Conservation (phyloP, 345 rosid genomes). For the Corymbia maculata region DNA sequence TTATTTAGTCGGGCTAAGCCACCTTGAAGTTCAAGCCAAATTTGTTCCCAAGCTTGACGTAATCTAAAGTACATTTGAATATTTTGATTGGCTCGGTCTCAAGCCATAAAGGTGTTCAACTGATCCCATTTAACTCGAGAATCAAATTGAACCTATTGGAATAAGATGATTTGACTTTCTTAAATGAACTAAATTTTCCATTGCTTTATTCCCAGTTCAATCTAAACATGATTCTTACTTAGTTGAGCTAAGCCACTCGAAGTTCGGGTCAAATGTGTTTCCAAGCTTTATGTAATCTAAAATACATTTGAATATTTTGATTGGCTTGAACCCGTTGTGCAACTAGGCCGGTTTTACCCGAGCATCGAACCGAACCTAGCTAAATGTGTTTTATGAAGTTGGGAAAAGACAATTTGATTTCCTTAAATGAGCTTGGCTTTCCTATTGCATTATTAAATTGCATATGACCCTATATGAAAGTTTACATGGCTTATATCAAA, state of each 20-base stretch:
- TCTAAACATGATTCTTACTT: not conserved
- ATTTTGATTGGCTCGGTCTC: not conserved
- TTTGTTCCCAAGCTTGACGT: not conserved
- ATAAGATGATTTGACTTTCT: not conserved
- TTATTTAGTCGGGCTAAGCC: not conserved
- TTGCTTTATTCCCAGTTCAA: not conserved
- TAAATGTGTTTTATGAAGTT: too few species aligned
- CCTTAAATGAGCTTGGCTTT: not conserved
- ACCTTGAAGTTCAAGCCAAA: not conserved
- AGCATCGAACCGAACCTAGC: not conserved
- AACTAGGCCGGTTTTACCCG: fast-evolving
- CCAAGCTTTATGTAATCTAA: not conserved
- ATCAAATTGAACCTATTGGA: not conserved
- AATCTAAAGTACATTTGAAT: not conserved
- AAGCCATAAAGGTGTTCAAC: not conserved
- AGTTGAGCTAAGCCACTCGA: not conserved
- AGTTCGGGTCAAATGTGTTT: not conserved
- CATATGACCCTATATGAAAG: not conserved
- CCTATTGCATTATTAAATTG: not conserved
- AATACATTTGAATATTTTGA: not conserved
- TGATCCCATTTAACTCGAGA: fast-evolving
- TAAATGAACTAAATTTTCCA: not conserved
- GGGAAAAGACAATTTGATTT: not conserved
- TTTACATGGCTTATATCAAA: not conserved
- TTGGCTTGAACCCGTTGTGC: not conserved